Evolutionary conservation across 2,329 filamentous ascomycete genomes (phyloP).

Genomic region (Alternaria angustiovoidea): DNA sequence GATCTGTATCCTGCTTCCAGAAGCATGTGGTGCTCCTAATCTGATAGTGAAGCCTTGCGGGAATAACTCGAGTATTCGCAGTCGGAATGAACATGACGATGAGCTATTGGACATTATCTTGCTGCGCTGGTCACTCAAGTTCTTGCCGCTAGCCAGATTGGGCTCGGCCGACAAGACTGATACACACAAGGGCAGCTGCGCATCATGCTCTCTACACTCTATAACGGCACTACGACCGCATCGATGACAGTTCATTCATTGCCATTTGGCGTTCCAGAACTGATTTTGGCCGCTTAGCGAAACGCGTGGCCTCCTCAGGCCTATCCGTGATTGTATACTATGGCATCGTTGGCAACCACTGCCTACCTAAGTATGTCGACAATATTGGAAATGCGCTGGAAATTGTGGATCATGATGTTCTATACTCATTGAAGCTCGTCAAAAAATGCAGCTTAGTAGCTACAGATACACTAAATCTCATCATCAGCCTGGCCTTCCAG

Average conservation of each 20-base stretch:
- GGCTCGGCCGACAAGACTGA: conserved; percentile 29
- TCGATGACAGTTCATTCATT: conserved; percentile 40
- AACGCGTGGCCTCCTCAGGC: conserved; percentile 26
- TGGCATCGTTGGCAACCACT: conserved; percentile 45
- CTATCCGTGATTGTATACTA: conserved; percentile 23
- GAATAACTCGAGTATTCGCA: conserved; percentile 29
- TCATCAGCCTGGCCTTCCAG: conserved; percentile 31
- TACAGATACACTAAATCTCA: conserved; percentile 17
- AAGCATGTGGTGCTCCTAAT: conserved; percentile 38
- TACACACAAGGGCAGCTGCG: conserved; percentile 33
- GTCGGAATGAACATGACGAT: conserved; percentile 41
- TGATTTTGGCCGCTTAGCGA: conserved; percentile 26
- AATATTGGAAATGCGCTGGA: conserved; percentile 35
- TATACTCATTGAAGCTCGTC: conserved; percentile 34
- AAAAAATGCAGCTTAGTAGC: conserved; percentile 21
- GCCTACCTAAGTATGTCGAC: conserved; percentile 41
- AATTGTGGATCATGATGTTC: conserved; percentile 36
- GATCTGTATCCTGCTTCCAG: conserved; percentile 42
- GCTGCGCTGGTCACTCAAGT: conserved; percentile 36
- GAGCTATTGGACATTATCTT: conserved; percentile 42
- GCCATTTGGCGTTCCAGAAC: conserved; percentile 43
- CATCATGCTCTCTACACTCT: conserved; percentile 37
- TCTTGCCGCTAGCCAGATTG: conserved; percentile 35
- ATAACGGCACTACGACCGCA: conserved; percentile 37
- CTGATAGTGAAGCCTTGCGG: conserved; percentile 31